Evolutionary conservation across 1,284 basidiomycete genomes (phyloP), one percentile per base, ranked within the genome.

Genomic region (Trichosporon faecale): DNA sequence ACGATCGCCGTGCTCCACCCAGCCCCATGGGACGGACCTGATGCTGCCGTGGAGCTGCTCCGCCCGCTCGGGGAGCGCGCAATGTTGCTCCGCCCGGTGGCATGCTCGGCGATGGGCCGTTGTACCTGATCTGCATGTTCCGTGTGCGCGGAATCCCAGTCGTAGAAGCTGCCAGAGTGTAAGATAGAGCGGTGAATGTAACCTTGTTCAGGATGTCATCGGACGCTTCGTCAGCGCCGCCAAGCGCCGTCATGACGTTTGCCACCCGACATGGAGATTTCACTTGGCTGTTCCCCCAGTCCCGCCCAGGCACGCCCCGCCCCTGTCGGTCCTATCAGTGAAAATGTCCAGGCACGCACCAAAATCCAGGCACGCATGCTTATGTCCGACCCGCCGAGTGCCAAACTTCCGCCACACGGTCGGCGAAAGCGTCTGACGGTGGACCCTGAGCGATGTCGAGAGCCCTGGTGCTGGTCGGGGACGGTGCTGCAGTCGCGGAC

Each of bases 91-190:
- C 57, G 57, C 57, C 57, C 57, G 57, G 57, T n/a, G 55, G 27
- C 27, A 31, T 61, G 27, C 57, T 61, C 57, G 27, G 57, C 57
- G 57, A 31, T 31, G 57, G 57, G 57, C 57, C 27, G 11, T 29
- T 31, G 55, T 27, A 33, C 57, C 57, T 60, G 25, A 60, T n/a
- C 57, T 61, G 57, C 57, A 61, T 61, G 57, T 29, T 61, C 57
- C 57, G 57, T 16, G 16, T 5, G 16, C 18, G 29, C 57, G 27
- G 57, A 31, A 61, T 29, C 16, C 11, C 57, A 29, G 27, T 31
- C 55, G 55, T 60, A 31, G 55, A 60, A 60, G 27, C 55, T 60
- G 55, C 55, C 29, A 60, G 55, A 21, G 55, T 61, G 57, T 61
- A 61, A 14, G 57, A 61, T 61, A 61, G 57, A 60, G 21, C 55